Evolutionary conservation across 73 alveolate species (phyloP), one percentile per base, ranked within the genome.

Genomic region (Paramecium sexaurelia): DNA sequence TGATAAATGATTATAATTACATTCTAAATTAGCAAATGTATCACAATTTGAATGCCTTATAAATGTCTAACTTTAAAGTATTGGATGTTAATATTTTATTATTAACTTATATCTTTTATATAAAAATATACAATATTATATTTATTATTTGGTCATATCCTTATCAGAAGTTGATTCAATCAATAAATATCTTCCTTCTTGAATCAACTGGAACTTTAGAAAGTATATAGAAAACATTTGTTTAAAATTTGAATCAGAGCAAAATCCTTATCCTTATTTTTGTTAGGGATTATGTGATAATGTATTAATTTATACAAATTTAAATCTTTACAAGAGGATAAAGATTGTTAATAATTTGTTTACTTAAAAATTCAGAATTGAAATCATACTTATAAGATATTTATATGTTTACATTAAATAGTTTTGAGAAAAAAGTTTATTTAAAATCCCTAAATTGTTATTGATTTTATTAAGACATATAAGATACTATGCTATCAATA

Each of bases 1-100:
- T 71, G 86, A 71, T 71, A 35, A 35, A 71, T 71, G 86, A 71
- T 71, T 71, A 71, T 51, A 51, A 51, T 51, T 17, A 51, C 32
- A 51, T 51, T n/a, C 41, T 35, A 35, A 35, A 35, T 35, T 35
- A 35, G 41, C 41, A 35, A 35, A 35, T 35, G 2, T 35, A 35
- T 35, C 7, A 35, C 2, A 4, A 35, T 35, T 4, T 35, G 6
- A 35, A 35, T 35, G 6, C 6, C 41, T 35, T 35, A 35, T 35
- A 35, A 35, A 35, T 35, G n/a, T n/a, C n/a, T n/a, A n/a, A n/a
- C n/a, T n/a, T n/a, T n/a, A n/a, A n/a, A n/a, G n/a, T n/a, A n/a
- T n/a, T n/a, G n/a, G n/a, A n/a, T n/a, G n/a, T n/a, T n/a, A n/a
- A n/a, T n/a, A n/a, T n/a, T n/a, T n/a, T n/a, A n/a, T n/a, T n/a